phyloP scores from a whole-genome alignment of 116 monocot genomes.

The Phalaenopsis hybrid region DNA sequence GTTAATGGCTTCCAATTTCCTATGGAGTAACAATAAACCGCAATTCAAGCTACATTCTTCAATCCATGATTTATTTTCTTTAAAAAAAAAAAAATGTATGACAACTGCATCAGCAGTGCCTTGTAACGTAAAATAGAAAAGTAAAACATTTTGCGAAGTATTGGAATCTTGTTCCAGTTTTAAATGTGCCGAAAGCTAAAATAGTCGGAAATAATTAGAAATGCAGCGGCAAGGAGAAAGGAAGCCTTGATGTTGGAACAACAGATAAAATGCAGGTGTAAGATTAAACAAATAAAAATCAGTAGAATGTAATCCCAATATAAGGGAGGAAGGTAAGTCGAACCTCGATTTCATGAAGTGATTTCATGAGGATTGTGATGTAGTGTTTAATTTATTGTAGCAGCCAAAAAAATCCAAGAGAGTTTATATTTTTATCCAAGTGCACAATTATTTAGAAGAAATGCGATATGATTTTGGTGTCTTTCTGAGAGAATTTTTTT shows the following conservation, averaged over 20 bases:
- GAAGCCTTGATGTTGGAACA: background rate
- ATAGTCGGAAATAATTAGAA: background rate
- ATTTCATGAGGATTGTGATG: too few species aligned
- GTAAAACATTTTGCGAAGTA: background rate
- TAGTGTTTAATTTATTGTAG: too few species aligned
- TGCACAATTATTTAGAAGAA: too few species aligned
- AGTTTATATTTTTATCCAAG: too few species aligned
- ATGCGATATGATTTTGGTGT: too few species aligned
- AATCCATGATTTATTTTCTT: slow-evolving; percentile 79
- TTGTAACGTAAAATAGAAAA: slow-evolving; percentile 53
- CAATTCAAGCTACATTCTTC: slow-evolving; percentile 63
- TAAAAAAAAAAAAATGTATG: slow-evolving; percentile 62
- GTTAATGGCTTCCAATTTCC: slow-evolving; percentile 42
- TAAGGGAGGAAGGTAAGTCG: background rate
- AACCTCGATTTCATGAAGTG: background rate
- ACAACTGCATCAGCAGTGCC: slow-evolving; percentile 87
- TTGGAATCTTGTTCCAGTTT: background rate
- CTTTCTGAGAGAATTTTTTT: too few species aligned
- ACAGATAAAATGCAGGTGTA: background rate
- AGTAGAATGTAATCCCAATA: background rate
- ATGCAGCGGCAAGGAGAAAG: background rate
- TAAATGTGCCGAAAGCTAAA: background rate
- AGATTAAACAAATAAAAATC: background rate
- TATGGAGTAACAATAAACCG: slow-evolving; percentile 49
- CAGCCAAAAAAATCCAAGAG: too few species aligned